Evolutionary conservation across 257 asterid species (phyloP).

Genomic region (Jasminum sambac): DNA sequence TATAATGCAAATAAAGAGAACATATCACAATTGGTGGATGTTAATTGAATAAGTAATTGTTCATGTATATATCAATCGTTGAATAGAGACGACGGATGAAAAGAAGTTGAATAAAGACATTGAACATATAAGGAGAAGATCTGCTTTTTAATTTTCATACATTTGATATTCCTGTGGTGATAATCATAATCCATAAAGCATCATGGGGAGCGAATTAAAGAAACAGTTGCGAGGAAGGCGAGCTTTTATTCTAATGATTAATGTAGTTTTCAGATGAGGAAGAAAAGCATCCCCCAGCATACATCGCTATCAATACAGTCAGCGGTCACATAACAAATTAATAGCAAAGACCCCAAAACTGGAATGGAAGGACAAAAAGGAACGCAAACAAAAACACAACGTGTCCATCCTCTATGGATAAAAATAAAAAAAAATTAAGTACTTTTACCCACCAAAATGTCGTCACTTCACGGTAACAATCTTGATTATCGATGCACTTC

Average conservation of each 20-base stretch:
- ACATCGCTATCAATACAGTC: constrained; percentile 15
- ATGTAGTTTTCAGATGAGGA: background rate
- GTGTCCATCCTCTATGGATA: constrained; percentile 20
- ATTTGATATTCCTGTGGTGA: background rate
- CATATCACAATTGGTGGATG: too few species aligned
- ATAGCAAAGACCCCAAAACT: constrained; percentile 31
- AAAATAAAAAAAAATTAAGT: constrained; percentile 19
- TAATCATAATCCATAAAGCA: background rate
- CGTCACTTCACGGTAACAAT: constrained; percentile 74
- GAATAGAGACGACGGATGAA: too few species aligned
- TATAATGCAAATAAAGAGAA: too few species aligned
- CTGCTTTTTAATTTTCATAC: too few species aligned
- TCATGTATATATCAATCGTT: too few species aligned
- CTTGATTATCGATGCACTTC: constrained; percentile 85
- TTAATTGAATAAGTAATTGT: too few species aligned
- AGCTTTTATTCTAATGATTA: background rate
- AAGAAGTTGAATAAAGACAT: too few species aligned
- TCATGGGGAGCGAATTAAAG: background rate
- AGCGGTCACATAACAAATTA: background rate
- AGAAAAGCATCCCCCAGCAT: background rate
- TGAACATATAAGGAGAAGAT: too few species aligned
- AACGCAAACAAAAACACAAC: constrained; percentile 21
- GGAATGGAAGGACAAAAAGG: constrained; percentile 26
- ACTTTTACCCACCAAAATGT: constrained; percentile 7
- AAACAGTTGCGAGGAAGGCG: background rate